Evolutionary conservation across 306 rosid genomes (phyloP).

Genomic region (Rosa chinensis): DNA sequence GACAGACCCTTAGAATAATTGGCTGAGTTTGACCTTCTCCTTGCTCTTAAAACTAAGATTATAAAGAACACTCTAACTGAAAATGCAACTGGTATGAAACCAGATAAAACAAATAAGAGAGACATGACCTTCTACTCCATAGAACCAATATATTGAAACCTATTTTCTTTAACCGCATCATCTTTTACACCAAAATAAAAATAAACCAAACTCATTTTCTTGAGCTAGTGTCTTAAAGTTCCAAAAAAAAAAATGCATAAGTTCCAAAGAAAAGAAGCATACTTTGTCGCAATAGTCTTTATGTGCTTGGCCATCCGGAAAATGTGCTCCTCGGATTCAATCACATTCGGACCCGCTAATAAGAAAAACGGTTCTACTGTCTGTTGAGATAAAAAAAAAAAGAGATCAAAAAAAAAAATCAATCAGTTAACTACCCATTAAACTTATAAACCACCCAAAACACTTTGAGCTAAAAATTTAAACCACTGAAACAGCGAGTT

Average conservation of each 20-base stretch:
- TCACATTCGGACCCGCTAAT: constrained; percentile 96
- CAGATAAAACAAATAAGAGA: not conserved
- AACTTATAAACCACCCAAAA: constrained; percentile 11
- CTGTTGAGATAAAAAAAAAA: constrained; percentile 37
- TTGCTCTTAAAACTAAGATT: not conserved
- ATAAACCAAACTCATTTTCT: not conserved
- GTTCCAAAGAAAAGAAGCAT: constrained; percentile 21
- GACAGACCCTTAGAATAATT: not conserved
- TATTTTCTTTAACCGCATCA: not conserved
- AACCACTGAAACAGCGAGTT: not conserved
- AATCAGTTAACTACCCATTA: not conserved
- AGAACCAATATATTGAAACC: not conserved
- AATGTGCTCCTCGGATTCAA: constrained; percentile 88
- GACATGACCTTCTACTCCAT: not conserved
- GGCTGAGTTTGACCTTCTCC: not conserved
- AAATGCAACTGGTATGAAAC: not conserved
- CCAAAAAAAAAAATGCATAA: constrained; percentile 1
- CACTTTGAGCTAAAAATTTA: not conserved
- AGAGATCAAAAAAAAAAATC: not conserved
- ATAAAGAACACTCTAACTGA: not conserved
- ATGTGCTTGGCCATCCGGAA: constrained; percentile 76
- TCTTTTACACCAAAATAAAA: not conserved
- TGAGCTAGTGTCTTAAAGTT: no score
- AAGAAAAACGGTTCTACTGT: constrained; percentile 82
- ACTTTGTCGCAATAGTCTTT: constrained; percentile 69